Evolutionary conservation across 768 basidiomycete species (phyloP), one percentile per base, ranked within the genome.

Genomic region (Cubamyces lactineus): DNA sequence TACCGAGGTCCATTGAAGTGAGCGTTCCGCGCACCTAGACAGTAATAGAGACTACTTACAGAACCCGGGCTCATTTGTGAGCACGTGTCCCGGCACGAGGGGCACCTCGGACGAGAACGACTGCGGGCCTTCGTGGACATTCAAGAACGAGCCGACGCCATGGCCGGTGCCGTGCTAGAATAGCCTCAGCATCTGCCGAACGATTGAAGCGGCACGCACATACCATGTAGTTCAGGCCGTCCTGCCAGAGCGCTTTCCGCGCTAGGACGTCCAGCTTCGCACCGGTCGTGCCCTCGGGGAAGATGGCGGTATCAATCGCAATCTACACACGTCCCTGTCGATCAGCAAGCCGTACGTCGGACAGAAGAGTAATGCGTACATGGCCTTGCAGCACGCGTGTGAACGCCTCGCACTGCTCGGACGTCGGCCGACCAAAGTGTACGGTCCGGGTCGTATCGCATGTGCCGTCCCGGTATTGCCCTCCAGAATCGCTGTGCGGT

Each of bases 321-420:
- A 98, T 96, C 87, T 94, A 68, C 65, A 67, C 5, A 45, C 17
- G 42, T 11, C 7, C 24, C 26, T 5, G 16, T 13, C 49, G 28
- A 43, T 54, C 26, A n/a, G 26, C 58, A 61, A 58, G 48, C 54
- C 60, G 63, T 57, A 41, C 54, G 23, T 8, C 66, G 54, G 21
- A 34, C 67, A 70, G 49, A 62, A 41, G 62, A 34, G 50, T 59
- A 41, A 17, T 67, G 60, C 91, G 69, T 79, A 94, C 92, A 77
- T 99, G 97, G 8, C 96, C 96, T 76, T 99, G 97, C 59, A 99
- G 73, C 45, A 98, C 97, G 48, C 94, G 82, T 30, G 97, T 99
- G 75, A 87, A 99, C 1, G 96, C 94, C 66, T 95, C 90, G 71
- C 86, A 88, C 72, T 93, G 88, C 64, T 93, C 89, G n/a, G 80